Base-by-base conservation (phyloP, 169 alveolate species). In the Plasmodium gaboni region DNA sequence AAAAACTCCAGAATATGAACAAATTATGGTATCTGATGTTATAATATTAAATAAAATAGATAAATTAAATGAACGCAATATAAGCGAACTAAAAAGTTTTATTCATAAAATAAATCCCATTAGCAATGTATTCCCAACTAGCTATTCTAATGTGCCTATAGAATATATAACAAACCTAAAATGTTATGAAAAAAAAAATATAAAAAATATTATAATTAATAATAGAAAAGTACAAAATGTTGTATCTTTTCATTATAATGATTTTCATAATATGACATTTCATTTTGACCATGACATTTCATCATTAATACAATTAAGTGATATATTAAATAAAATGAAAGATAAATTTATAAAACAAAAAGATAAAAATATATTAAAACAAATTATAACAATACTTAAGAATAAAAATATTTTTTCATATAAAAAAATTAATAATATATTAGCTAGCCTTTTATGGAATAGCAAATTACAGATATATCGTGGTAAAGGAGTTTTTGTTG, bases 401-500 rank as follows among this genome's bases (percentile, higher is more conserved):
- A 60, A 60, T 6, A 38, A 38, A 38, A 69, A 86, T 13, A 86
- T 86, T 53, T 86, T 86, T 59, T 86, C 92, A 26, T 86, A 70
- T 44, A 86, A 28, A 86, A 86, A 86, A 86, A 70, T 86, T 24
- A 86, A 86, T 65, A 26, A 86, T 28, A 24, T 57, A 1, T 70
- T 86, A 46, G 87, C 85, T 4, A 51, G 74, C 5, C 87, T 86
- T 26, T 53, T 86, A 9, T 86, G 92, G 92, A 46, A 22, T 15
- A 71, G 50, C n/a, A 28, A 71, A 4, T 12, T 71, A 26, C 50
- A 86, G 15, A 60, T 86, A 1, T 86, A 86, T 60, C 44, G 92
- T n/a, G 92, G 92, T 15, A 86, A 86, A 64, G 92, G 92, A 5
- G 28, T 86, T 22, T 86, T 86, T 60, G 63, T 86, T 15, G 92